These are phyloP conservation scores for Myxozyma neotropica DNA, from an alignment of 805 yeast species.

Conservation along the genomic window DNA sequence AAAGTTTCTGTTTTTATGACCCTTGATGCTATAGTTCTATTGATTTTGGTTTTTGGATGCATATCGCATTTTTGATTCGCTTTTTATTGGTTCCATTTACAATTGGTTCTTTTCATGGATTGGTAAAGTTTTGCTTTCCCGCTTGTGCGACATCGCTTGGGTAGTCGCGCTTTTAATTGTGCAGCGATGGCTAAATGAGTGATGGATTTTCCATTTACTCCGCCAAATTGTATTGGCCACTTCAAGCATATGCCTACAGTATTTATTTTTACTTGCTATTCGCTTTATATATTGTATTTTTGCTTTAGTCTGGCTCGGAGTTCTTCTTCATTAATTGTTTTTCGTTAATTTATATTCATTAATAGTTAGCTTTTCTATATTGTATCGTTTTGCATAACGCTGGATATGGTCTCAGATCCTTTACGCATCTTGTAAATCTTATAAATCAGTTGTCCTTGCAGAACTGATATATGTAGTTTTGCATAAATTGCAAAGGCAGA, in stretches of 20 bases:
- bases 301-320: slow-evolving; percentile 1
- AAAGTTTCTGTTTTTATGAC: slow-evolving; percentile 1
- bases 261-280: neutral
- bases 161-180: neutral
- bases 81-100: neutral
- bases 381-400: neutral
- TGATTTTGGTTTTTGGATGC: slow-evolving; percentile 8
- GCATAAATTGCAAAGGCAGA: too few species aligned
- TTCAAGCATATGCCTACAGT: too few species aligned
- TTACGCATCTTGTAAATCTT: too few species aligned
- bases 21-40: neutral
- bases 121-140: neutral
- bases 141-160: neutral
- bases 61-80: neutral
- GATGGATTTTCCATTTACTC: neutral
- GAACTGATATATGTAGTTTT: too few species aligned
- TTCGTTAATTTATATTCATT: neutral
- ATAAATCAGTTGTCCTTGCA: too few species aligned
- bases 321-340: neutral
- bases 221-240: neutral
- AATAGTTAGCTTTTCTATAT: neutral
- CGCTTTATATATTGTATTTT: neutral
- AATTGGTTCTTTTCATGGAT: neutral
- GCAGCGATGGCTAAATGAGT: neutral
- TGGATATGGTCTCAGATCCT: too few species aligned